phyloP scores from a whole-genome alignment of 2,329 filamentous ascomycete species.

The Clonostachys rhizophaga region DNA sequence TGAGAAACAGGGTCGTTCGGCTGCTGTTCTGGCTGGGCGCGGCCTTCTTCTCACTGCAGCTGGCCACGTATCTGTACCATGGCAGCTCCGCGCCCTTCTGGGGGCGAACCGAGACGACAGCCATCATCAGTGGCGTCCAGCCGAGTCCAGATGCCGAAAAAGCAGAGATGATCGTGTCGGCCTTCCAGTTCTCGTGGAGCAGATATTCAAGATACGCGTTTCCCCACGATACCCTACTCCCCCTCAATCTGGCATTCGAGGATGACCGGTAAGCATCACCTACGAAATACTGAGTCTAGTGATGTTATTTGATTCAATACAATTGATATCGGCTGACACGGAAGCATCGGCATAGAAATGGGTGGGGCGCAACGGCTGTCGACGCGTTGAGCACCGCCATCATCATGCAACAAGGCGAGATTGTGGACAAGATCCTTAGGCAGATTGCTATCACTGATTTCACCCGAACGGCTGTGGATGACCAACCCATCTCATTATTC shows the following conservation, averaged over 20 bases:
- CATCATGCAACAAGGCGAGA: slow-evolving; percentile 65
- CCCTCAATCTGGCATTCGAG: background rate
- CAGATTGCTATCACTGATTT: slow-evolving; percentile 71
- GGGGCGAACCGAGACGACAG: too few species aligned
- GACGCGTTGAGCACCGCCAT: slow-evolving; percentile 79
- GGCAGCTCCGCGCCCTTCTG: too few species aligned
- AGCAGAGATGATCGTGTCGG: background rate
- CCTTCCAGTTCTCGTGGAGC: background rate
- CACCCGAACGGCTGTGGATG: slow-evolving; percentile 38
- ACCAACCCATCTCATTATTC: slow-evolving; percentile 61
- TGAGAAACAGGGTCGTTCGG: too few species aligned
- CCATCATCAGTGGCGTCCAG: too few species aligned
- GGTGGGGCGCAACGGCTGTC: slow-evolving; percentile 79
- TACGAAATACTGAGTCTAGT: too few species aligned
- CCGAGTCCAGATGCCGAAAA: background rate
- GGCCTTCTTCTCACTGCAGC: too few species aligned
- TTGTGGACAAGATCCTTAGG: slow-evolving; percentile 66
- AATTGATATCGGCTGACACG: too few species aligned
- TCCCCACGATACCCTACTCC: background rate
- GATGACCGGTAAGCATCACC: background rate
- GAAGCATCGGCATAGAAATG: slow-evolving; percentile 50
- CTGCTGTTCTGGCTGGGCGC: too few species aligned
- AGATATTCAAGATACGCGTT: background rate
- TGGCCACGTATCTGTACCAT: too few species aligned
- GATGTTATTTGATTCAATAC: too few species aligned